Conservation (phyloP, 371 early-diverging fungal genomes). For the Rhizopus microsporus region DNA sequence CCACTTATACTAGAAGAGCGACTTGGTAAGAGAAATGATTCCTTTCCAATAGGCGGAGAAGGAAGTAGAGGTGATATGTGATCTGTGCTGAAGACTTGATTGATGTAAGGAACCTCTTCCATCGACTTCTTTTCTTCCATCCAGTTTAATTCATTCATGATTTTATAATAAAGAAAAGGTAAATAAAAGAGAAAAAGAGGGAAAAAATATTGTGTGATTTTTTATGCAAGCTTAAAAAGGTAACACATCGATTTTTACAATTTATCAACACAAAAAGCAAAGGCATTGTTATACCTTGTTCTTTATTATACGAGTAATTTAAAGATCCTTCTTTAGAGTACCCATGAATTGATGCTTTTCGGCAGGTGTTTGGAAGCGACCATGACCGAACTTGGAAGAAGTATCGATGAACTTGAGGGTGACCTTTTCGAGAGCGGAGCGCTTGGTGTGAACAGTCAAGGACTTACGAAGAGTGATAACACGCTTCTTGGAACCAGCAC, state of each 20-base stretch:
- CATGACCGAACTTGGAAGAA: conserved; percentile 99
- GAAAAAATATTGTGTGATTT: neutral
- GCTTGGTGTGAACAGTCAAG: conserved; percentile 91
- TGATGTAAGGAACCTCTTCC: neutral
- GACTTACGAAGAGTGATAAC: conserved; percentile 99
- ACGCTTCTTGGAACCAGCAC: conserved; percentile 97
- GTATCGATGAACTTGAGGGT: conserved; percentile 99
- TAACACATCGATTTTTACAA: neutral
- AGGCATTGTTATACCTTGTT: neutral
- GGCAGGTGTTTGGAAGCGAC: conserved; percentile 99
- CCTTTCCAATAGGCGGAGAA: neutral
- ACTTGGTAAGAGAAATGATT: neutral
- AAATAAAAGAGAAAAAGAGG: neutral
- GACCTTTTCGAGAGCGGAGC: conserved; percentile 96
- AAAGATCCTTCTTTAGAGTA: conserved; percentile 86
- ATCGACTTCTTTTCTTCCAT: neutral
- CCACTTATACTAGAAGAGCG: neutral
- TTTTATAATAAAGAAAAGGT: neutral
- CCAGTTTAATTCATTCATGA: too few relatives aligned
- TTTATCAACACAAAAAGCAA: too few relatives aligned
- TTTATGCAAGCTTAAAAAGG: neutral
- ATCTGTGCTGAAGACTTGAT: neutral
- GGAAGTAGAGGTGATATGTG: neutral
- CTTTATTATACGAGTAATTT: conserved; percentile 14
- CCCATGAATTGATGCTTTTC: conserved; percentile 98